Base-by-base conservation (phyloP, 208 protist genomes). In the Trypanosoma cruzi region DNA sequence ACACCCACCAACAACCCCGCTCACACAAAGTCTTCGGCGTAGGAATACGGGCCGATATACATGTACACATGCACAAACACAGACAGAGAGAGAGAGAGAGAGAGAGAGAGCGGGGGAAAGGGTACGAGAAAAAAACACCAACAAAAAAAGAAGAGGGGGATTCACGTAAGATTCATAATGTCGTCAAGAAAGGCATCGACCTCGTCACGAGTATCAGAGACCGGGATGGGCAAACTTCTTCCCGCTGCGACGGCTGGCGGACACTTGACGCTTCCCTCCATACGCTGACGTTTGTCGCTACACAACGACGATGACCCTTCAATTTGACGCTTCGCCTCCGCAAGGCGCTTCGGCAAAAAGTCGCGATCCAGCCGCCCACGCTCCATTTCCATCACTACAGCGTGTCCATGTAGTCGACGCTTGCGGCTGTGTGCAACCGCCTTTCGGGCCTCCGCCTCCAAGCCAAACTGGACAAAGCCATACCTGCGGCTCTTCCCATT, bases 391-490 rank as follows among this genome's bases (percentile, higher is more conserved):
- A 93, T 86, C 50, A 80, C 82, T 10, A 96, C 76, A 13, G 73
- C 56, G 34, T 69, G 69, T 0, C 89, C 91, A n/a, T 81, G 78
- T n/a, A 94, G 77, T 6, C 88, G 84, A 54, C 77, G 80, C 71
- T 82, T 82, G 46, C 78, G 56, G 40, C 78, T 84, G 37, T 77
- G 77, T 59, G 66, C 69, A 31, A 85, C 68, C 18, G 91, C 91
- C 68, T 77, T 82, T 29, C 68, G 62, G 1, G 85, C 88, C 75
- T 94, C 91, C 53, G 76, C 87, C n/a, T 65, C 71, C 28, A 85
- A 75, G 22, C 82, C 80, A 66, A 86, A 94, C 77, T 96, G 80
- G 13, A 94, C 83, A 80, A 96, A 96, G 28, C 77, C 88, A 71
- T 96, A 96, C 52, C 82, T 73, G 14, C 88, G 76, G 52, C 85